Evolutionary conservation across 805 yeast genomes (phyloP).

Genomic region (Saccharomycopsis amapae): DNA sequence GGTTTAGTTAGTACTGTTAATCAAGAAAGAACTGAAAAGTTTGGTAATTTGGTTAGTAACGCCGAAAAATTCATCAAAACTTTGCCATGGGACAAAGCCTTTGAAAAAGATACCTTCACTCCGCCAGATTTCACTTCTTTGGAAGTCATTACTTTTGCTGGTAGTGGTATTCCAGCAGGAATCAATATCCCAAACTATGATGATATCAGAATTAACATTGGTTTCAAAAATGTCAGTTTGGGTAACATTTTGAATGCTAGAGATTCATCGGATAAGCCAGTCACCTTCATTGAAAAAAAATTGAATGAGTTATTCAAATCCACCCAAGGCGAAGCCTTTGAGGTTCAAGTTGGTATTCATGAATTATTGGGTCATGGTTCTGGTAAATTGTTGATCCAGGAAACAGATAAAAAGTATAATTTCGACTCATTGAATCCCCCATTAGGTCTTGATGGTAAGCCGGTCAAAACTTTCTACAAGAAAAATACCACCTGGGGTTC

Average conservation of each 20-base stretch:
- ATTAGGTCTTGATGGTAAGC: conserved; percentile 49
- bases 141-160: conserved; percentile 84
- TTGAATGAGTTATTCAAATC: conserved; percentile 55
- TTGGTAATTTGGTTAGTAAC: conserved; percentile 56
- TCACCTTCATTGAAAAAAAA: conserved; percentile 53
- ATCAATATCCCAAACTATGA: conserved; percentile 91
- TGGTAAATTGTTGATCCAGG: conserved; percentile 66
- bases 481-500: conserved; percentile 90
- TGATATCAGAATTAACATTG: conserved; percentile 74
- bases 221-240: conserved; percentile 83
- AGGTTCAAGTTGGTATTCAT: conserved; percentile 90
- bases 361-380: conserved; percentile 89
- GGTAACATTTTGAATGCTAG: conserved; percentile 80
- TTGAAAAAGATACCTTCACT: conserved; percentile 77
- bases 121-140: conserved; percentile 91
- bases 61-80: conserved; percentile 58
- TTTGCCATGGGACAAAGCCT: conserved; percentile 72
- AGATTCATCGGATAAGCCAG: conserved; percentile 57
- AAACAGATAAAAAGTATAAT: conserved; percentile 57
- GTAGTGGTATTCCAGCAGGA: conserved; percentile 89
- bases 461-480: conserved; percentile 62
- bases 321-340: conserved; percentile 77
- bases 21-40: conserved; percentile 77
- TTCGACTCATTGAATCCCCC: conserved; percentile 64
- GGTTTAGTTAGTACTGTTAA: conserved; percentile 86